phyloP scores from a whole-genome alignment of 371 early-diverging fungal genomes.

The Haplosporangium sp. region DNA sequence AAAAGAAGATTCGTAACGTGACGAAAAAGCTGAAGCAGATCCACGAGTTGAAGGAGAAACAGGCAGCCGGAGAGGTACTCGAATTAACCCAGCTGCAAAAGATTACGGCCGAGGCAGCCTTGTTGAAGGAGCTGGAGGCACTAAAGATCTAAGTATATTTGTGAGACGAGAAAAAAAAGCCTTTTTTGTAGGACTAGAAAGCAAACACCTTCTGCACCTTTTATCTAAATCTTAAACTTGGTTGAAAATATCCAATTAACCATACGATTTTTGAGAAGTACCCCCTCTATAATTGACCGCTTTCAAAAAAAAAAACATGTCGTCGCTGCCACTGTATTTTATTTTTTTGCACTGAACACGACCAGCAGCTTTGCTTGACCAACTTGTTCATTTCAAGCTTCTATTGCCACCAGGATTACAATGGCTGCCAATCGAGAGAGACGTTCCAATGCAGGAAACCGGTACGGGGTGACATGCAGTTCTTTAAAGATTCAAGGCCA shows the following conservation, averaged over 20 bases:
- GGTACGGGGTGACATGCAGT: conserved; percentile 54
- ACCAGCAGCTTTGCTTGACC: too few species aligned
- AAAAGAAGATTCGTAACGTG: conserved; percentile 87
- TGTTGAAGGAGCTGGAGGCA: conserved; percentile 56
- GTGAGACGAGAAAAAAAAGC: background rate
- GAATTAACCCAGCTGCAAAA: conserved; percentile 80
- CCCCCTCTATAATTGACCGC: too few species aligned
- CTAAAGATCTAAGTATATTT: conserved; percentile 30
- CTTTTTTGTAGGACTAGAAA: too few species aligned
- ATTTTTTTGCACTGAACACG: background rate
- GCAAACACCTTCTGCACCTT: too few species aligned
- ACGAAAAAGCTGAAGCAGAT: conserved; percentile 94
- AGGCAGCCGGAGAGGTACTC: conserved; percentile 80
- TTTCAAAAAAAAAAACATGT: too few species aligned
- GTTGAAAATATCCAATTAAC: too few species aligned
- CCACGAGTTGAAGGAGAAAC: conserved; percentile 81
- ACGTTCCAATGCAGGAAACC: conserved; percentile 70
- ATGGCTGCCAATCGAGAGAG: conserved; percentile 63
- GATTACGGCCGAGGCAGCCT: conserved; percentile 54
- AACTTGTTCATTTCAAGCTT: background rate
- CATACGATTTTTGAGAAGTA: too few species aligned
- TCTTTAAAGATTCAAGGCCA: background rate
- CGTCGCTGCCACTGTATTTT: background rate
- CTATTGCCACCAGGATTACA: too few species aligned
- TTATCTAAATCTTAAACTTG: too few species aligned